Conservation (phyloP, 257 asterid genomes). For the Solanum lycopersicoides region DNA sequence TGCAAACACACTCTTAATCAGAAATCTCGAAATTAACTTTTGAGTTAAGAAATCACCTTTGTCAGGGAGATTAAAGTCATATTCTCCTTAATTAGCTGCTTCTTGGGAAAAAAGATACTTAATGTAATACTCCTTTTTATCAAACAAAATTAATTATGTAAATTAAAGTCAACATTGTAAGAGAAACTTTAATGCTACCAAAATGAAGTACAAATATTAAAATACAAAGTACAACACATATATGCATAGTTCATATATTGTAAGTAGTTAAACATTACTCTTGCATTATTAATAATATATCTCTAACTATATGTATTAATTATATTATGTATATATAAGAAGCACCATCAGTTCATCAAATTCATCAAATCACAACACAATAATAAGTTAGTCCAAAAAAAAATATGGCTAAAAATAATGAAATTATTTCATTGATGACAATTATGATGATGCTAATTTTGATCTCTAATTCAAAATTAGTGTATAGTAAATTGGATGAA, state of each 20-base stretch:
- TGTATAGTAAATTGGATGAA: background rate
- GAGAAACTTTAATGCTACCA: background rate
- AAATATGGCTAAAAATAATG: background rate
- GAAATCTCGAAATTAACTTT: too few species aligned
- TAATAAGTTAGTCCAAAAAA: background rate
- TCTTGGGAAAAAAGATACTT: background rate
- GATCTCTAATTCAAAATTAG: background rate
- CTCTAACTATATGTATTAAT: background rate
- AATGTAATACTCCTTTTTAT: background rate
- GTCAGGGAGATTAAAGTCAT: too few species aligned
- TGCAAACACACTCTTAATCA: too few species aligned
- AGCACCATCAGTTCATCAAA: background rate
- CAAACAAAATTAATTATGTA: background rate
- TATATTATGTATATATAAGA: background rate
- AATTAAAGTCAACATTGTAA: background rate
- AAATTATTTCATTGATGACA: background rate
- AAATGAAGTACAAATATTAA: background rate
- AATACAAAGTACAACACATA: background rate
- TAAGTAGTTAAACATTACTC: background rate
- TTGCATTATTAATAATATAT: background rate
- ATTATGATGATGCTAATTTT: background rate
- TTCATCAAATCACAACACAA: background rate
- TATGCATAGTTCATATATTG: background rate
- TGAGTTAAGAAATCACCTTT: too few species aligned
- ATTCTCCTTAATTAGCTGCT: background rate